Conservation (phyloP, 1,139 yeast genomes). For the Lodderomyces elongisporus region DNA sequence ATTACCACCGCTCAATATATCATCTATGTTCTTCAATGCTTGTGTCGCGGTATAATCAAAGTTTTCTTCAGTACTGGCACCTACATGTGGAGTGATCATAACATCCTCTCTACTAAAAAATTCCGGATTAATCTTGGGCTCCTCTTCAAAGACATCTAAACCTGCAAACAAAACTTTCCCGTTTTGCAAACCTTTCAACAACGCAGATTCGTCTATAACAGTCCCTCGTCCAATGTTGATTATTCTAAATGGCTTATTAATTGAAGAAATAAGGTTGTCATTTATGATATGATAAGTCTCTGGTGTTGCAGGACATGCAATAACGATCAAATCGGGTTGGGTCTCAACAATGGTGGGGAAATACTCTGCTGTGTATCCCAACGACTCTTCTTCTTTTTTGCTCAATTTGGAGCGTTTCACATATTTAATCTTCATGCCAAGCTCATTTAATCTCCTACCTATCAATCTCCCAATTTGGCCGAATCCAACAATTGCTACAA, state of each 20-base stretch:
- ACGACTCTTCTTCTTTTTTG: conserved; percentile 24
- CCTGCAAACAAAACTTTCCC: conserved; percentile 75
- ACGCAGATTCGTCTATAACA: conserved; percentile 69
- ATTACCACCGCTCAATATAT: conserved; percentile 29
- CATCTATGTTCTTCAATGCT: conserved; percentile 44
- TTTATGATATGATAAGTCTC: conserved; percentile 57
- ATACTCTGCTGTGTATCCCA: conserved; percentile 45
- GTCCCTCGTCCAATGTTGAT: conserved; percentile 78
- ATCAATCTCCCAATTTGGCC: conserved; percentile 72
- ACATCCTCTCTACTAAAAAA: conserved; percentile 61
- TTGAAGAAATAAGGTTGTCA: conserved; percentile 38
- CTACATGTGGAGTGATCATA: conserved; percentile 69
- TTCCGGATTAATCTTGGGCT: conserved; percentile 53
- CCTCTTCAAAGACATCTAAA: conserved; percentile 71
- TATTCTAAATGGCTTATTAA: conserved; percentile 52
- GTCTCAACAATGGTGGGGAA: conserved; percentile 37
- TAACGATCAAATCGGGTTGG: conserved; percentile 53
- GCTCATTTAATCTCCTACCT: conserved; percentile 47
- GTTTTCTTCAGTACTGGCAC: conserved; percentile 59
- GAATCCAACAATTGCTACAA: conserved; percentile 67
- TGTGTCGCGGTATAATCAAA: conserved; percentile 44
- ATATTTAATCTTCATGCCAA: conserved; percentile 68
- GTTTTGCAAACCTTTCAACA: conserved; percentile 58
- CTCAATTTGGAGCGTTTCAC: conserved; percentile 51
- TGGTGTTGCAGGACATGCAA: conserved; percentile 65